phyloP scores from a whole-genome alignment of 2,329 filamentous ascomycete genomes.

The Chaetoscypha palmicola region DNA sequence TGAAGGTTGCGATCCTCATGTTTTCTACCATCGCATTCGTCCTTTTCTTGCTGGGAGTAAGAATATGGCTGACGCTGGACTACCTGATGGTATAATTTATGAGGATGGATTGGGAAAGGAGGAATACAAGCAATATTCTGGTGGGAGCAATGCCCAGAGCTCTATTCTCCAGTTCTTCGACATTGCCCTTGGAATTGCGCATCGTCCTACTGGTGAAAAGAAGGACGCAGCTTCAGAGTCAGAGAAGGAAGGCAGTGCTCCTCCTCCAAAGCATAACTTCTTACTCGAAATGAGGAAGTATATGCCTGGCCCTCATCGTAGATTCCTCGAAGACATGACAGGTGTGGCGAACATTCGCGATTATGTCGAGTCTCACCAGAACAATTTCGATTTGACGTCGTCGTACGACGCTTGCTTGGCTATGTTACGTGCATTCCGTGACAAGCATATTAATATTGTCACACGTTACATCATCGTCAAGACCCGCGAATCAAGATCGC shows the following conservation, averaged over 20 bases:
- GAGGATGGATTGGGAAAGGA: constrained; percentile 64
- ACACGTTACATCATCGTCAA: constrained; percentile 92
- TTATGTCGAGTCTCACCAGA: constrained; percentile 60
- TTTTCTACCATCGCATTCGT: constrained; percentile 95
- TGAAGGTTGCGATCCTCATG: constrained; percentile 86
- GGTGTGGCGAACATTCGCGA: constrained; percentile 79
- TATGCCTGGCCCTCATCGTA: constrained; percentile 89
- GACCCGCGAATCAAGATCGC: constrained; percentile 65
- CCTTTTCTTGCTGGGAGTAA: constrained; percentile 94
- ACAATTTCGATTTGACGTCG: constrained; percentile 60
- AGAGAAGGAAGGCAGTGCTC: constrained; percentile 38
- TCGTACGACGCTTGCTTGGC: constrained; percentile 88
- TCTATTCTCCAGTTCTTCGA: constrained; percentile 98
- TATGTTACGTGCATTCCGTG: constrained; percentile 54
- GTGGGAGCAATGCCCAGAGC: constrained; percentile 94
- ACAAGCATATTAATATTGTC: constrained; percentile 95
- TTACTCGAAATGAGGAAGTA: constrained; percentile 95
- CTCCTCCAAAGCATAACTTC: constrained; percentile 70
- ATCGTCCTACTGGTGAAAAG: constrained; percentile 79
- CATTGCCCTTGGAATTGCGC: constrained; percentile 79
- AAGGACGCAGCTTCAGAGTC: constrained; percentile 40
- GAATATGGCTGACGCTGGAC: constrained; percentile 92
- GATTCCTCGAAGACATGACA: constrained; percentile 76
- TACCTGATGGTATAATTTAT: constrained; percentile 82
- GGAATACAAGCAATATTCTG: constrained; percentile 76